A percentile compares a stretch with the other conserved stretches of the same genome.
These are phyloP conservation scores for Fraxinus nigra DNA, from an alignment of 305 asterid species.

Conservation along the genomic window DNA sequence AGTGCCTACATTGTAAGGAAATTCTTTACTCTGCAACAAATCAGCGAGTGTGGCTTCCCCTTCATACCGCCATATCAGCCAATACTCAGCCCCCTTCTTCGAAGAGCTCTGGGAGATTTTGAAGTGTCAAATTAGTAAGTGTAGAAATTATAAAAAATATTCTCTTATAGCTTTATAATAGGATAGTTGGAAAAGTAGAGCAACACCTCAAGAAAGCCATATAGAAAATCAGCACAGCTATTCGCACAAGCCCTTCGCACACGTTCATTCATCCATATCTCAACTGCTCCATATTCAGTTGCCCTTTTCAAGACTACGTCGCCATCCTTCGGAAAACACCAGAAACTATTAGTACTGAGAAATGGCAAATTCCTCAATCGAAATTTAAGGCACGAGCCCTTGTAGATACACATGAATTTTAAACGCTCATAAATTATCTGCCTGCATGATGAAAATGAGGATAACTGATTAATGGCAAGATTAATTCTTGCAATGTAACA, in stretches of 20 bases:
- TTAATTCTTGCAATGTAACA: not conserved
- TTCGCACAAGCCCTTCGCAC: conserved; percentile 89
- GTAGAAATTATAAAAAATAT: not conserved
- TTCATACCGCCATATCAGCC: conserved; percentile 95
- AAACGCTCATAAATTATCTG: not conserved
- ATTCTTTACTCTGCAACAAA: conserved; percentile 85
- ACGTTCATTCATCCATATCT: conserved; percentile 99
- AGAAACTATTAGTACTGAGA: not conserved
- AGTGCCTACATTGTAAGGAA: conserved; percentile 93
- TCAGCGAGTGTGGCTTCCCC: conserved; percentile 93
- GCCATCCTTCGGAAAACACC: conserved; percentile 43
- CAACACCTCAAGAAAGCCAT: conserved; percentile 88
- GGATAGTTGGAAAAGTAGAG: conserved; percentile 17
- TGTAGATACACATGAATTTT: not conserved
- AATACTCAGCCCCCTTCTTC: conserved; percentile 78
- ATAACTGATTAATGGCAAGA: not conserved
- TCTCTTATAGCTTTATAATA: not conserved
- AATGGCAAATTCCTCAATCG: not conserved
- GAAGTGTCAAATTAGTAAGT: conserved; percentile 4
- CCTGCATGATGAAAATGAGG: not conserved
- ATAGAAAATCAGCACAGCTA: conserved; percentile 91
- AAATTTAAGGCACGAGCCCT: conserved; percentile 2
- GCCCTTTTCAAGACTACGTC: conserved; percentile 87
- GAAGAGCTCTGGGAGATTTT: conserved; percentile 58
- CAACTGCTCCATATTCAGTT: conserved; percentile 97